Base-by-base conservation (phyloP, 2,329 filamentous ascomycete species). In the Periconia digitata region DNA sequence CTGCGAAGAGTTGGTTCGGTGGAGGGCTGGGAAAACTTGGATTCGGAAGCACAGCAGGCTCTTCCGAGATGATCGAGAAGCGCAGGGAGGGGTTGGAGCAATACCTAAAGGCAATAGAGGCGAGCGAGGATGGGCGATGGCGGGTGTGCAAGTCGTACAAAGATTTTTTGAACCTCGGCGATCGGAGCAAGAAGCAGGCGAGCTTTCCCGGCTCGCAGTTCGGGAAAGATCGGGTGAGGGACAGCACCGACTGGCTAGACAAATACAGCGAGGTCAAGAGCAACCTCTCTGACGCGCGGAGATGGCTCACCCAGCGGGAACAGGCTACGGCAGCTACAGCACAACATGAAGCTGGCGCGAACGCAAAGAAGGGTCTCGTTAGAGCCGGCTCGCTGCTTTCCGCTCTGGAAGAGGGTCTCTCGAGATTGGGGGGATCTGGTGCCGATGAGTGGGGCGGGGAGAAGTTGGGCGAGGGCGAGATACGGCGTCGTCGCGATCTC, bases 1-100 rank as follows among this genome's bases (percentile, higher is more conserved):
- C 89, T 1, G 75, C 74, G 13, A 94, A 94, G 67, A 84, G 85
- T 40, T 94, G 88, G 88, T 82, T 92, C 64, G 83, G 85, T 15
- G 63, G 68, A 51, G 84, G 60, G 6, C 55, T 70, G 7, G 53
- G 58, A 24, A 59, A 51, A 29, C 52, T 63, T 12, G 66, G 68
- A 1, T 21, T 71, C n/a, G 67, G 66, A 17, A 64, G 84, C 8
- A 92, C 89, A 3, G 77, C 89, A 44, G 82, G 79, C 46, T 89
- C 84, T 8, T 78, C 85, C 17, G 82, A 85, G 41, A 79, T 90
- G 38, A 86, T 89, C 21, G 86, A 89, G 65, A 74, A 83, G 53
- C 84, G 89, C n/a, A 84, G 89, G 37, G 62, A 72, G 12, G 84
- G 79, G 0, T 78, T 94, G 8, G 87, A 92, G 67, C 72, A 75